A percentile compares a stretch with the other conserved stretches of the same genome.
These are phyloP conservation scores for Fomitiporia mediterranea DNA, from an alignment of 1,284 basidiomycete genomes.

Conservation along the genomic window DNA sequence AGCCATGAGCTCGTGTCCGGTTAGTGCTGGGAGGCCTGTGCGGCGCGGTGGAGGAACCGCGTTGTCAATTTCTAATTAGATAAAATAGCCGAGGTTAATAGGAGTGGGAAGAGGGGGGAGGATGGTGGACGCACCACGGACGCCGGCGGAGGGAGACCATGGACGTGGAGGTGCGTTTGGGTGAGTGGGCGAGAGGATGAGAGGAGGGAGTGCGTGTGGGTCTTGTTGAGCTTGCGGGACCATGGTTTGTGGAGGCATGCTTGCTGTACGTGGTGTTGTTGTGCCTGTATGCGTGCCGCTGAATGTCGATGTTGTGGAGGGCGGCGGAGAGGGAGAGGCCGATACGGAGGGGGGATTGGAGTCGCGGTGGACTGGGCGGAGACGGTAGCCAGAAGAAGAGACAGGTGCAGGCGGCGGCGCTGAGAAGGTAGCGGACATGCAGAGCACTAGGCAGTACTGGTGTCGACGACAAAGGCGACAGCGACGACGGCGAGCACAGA, in stretches of 20 bases:
- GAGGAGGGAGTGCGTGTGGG: slow-evolving; percentile 11
- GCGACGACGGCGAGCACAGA: too few species aligned
- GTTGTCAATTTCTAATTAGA: slow-evolving; percentile 1
- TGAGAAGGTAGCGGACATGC: background rate
- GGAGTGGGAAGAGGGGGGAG: background rate
- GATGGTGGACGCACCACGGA: slow-evolving; percentile 9
- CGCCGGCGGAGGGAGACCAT: slow-evolving; percentile 12
- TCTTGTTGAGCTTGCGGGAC: slow-evolving; percentile 4
- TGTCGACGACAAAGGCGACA: too few species aligned
- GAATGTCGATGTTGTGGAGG: background rate
- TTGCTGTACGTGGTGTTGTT: background rate
- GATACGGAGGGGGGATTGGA: background rate
- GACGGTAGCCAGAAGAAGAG: slow-evolving; percentile 1
- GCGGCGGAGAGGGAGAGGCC: slow-evolving; percentile 1
- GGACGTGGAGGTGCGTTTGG: background rate
- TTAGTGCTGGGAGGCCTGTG: slow-evolving; percentile 55
- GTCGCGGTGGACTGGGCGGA: slow-evolving; percentile 8
- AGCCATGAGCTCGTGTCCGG: slow-evolving; percentile 76
- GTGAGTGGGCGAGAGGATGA: slow-evolving; percentile 7
- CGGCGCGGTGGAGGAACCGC: slow-evolving; percentile 9
- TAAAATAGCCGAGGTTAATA: background rate
- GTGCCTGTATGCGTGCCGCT: background rate
- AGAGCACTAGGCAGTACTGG: too few species aligned
- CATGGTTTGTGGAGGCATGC: slow-evolving; percentile 8
- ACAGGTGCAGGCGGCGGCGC: background rate